phyloP scores from a whole-genome alignment of 805 yeast genomes.

The Suhomyces prunicola region DNA sequence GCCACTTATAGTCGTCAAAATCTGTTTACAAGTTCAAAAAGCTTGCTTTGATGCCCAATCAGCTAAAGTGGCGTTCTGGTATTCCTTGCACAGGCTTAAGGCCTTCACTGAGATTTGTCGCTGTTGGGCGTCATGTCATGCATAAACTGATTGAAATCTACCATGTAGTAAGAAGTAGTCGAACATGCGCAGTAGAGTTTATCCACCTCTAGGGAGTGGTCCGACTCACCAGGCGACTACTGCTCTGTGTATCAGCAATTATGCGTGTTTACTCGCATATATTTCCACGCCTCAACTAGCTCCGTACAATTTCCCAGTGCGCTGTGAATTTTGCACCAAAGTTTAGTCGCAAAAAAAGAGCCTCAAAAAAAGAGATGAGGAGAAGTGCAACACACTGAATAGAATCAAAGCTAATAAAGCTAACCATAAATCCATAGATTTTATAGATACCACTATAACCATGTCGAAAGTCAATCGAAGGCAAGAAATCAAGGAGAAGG shows the following conservation, averaged over 20 bases:
- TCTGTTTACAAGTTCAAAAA: no score
- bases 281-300: background rate
- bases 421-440: background rate
- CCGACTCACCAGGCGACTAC: background rate
- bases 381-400: background rate
- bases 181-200: background rate
- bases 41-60: no score
- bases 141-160: background rate
- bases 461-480: slow-evolving; percentile 13
- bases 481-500: slow-evolving; percentile 45
- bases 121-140: background rate
- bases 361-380: background rate
- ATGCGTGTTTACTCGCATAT: background rate
- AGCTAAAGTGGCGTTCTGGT: background rate
- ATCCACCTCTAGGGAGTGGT: background rate
- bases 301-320: background rate
- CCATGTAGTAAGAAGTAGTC: background rate
- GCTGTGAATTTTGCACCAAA: background rate
- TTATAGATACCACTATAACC: background rate
- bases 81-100: background rate
- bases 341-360: background rate
- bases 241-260: background rate
- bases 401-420: no score
- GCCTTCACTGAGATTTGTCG: background rate
- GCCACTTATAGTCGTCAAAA: background rate